These are phyloP conservation scores for Stephania japonica DNA, from an alignment of 164 flowering plant genomes.

Conservation along the genomic window DNA sequence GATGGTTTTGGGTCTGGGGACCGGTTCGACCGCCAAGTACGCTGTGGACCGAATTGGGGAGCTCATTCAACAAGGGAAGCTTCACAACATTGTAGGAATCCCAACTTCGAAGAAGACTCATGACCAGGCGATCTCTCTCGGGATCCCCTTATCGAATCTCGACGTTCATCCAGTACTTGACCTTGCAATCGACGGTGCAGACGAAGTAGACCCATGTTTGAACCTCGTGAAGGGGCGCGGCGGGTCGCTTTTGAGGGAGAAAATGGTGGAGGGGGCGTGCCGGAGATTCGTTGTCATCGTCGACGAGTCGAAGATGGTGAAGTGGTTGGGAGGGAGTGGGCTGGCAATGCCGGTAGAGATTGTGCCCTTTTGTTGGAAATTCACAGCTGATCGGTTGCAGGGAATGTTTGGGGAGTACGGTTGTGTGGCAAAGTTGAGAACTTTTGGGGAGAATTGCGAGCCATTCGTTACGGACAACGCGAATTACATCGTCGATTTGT, in stretches of 20 bases:
- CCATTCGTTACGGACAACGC: slow-evolving; percentile 71
- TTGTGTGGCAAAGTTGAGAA: slow-evolving; percentile 66
- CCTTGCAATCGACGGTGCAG: slow-evolving; percentile 91
- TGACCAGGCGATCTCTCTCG: slow-evolving; percentile 61
- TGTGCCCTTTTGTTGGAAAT: slow-evolving; percentile 74
- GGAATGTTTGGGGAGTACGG: slow-evolving; percentile 52
- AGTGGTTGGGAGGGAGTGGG: slow-evolving; percentile 62
- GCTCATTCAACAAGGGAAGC: slow-evolving; percentile 55
- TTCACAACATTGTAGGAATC: slow-evolving; percentile 64
- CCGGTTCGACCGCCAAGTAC: slow-evolving; percentile 85
- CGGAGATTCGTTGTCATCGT: slow-evolving; percentile 68
- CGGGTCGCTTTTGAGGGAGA: slow-evolving; percentile 82
- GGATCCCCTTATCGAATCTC: slow-evolving; percentile 77
- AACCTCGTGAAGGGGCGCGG: slow-evolving; percentile 90
- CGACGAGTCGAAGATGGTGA: slow-evolving; percentile 70
- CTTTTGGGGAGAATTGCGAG: slow-evolving; percentile 23
- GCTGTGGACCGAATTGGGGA: slow-evolving; percentile 74
- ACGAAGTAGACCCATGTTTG: slow-evolving; percentile 76
- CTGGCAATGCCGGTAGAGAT: slow-evolving; percentile 87
- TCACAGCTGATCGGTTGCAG: slow-evolving; percentile 46
- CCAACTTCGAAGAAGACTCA: slow-evolving; percentile 79
- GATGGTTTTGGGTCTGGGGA: slow-evolving; percentile 93
- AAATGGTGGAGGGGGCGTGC: slow-evolving; percentile 76
- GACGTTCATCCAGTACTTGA: slow-evolving; percentile 68
- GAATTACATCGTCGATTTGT: slow-evolving; percentile 84